Evolutionary conservation across 2,329 filamentous ascomycete species (phyloP).

Genomic region (Pyricularia sp.): DNA sequence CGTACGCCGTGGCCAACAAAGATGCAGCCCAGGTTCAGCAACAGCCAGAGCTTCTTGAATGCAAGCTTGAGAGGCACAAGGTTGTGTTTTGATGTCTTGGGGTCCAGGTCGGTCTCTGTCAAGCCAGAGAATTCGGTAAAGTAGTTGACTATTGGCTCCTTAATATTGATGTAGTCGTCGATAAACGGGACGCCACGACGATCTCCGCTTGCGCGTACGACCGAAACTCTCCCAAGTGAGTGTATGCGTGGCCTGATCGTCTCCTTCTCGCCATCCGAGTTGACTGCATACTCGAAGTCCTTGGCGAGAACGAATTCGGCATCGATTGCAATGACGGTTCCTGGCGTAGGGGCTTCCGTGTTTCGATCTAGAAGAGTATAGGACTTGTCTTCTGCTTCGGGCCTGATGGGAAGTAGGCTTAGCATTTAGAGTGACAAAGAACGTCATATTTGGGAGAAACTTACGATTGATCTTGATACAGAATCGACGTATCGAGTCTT

Average conservation of each 20-base stretch:
- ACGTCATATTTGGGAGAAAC: conserved; percentile 11
- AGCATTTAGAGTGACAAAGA: not conserved
- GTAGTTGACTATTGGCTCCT: conserved; percentile 89
- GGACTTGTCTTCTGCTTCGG: conserved; percentile 36
- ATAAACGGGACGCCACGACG: conserved; percentile 82
- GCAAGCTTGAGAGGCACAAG: conserved; percentile 81
- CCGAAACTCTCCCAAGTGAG: conserved; percentile 85
- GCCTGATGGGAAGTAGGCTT: conserved; percentile 20
- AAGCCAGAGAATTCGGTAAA: conserved; percentile 93
- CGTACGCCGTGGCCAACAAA: conserved; percentile 76
- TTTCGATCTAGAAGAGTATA: conserved; percentile 49
- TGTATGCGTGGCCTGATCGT: conserved; percentile 87
- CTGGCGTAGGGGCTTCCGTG: conserved; percentile 57
- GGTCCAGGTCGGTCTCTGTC: conserved; percentile 73
- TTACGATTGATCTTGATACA: conserved; percentile 63
- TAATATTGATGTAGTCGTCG: conserved; percentile 91
- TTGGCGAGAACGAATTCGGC: conserved; percentile 94
- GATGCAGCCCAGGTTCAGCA: conserved; percentile 86
- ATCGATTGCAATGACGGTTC: conserved; percentile 79
- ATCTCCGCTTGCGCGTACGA: conserved; percentile 70
- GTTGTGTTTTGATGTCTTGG: conserved; percentile 67
- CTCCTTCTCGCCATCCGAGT: conserved; percentile 84
- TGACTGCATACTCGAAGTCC: conserved; percentile 91
- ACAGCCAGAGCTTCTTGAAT: conserved; percentile 96
- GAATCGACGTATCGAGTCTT: conserved; percentile 69